These are phyloP conservation scores for Lecanosticta acicola DNA, from an alignment of 2,329 filamentous ascomycete species.

Conservation along the genomic window DNA sequence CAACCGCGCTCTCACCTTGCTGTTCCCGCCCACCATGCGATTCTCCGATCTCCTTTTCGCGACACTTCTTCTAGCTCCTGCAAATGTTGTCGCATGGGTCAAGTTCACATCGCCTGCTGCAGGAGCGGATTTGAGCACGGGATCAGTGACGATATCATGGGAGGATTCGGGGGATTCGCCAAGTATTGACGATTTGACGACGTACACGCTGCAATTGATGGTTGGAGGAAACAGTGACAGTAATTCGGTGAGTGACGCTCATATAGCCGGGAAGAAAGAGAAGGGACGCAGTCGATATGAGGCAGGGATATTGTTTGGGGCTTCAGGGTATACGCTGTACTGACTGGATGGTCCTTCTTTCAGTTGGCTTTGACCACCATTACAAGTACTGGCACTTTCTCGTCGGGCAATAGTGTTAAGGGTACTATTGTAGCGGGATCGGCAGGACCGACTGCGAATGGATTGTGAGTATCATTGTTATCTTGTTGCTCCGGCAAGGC, in stretches of 20 bases:
- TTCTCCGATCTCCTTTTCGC: slow-evolving; percentile 2
- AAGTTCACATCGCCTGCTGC: slow-evolving; percentile 50
- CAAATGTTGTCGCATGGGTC: slow-evolving; percentile 46
- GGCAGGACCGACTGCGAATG: slow-evolving; percentile 42
- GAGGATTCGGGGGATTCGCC: slow-evolving; percentile 50
- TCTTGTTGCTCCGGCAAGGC: no score
- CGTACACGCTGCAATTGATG: slow-evolving; percentile 56
- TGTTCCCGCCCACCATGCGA: slow-evolving; percentile 5
- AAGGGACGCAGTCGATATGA: no score
- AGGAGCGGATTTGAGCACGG: slow-evolving; percentile 47
- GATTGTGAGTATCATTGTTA: slow-evolving; percentile 46
- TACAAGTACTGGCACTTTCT: slow-evolving; percentile 9
- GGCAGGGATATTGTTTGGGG: no score
- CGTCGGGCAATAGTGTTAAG: slow-evolving; percentile 8
- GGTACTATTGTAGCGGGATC: slow-evolving; percentile 17
- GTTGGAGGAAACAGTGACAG: slow-evolving; percentile 50
- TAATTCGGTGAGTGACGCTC: neutral
- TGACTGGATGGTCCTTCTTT: no score
- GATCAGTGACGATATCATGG: slow-evolving; percentile 53
- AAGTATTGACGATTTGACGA: slow-evolving; percentile 44
- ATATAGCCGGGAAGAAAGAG: no score
- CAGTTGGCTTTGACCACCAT: slow-evolving; percentile 16
- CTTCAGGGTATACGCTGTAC: no score
- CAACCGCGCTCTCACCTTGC: no score
- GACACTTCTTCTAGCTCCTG: neutral